These are phyloP conservation scores for Entonaema liquescens DNA, from an alignment of 495 filamentous ascomycete species.

Conservation along the genomic window DNA sequence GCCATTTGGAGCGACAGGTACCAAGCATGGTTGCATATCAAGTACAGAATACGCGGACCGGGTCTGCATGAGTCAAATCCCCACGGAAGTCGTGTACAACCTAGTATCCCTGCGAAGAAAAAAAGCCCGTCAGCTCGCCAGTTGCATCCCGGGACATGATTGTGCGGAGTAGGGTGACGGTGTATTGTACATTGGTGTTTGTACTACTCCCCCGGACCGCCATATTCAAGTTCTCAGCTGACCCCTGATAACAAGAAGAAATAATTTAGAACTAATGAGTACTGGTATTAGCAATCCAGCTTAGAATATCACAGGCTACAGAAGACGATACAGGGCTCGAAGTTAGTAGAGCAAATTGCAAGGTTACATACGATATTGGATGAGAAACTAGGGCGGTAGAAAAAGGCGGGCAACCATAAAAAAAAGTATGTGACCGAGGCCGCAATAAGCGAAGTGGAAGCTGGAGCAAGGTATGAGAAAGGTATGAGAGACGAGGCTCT, in stretches of 20 bases:
- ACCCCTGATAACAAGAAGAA: constrained; percentile 5
- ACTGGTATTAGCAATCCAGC: background rate
- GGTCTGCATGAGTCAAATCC: constrained; percentile 27
- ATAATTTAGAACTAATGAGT: constrained; percentile 15
- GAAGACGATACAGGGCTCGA: background rate
- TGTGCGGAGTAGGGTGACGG: constrained; percentile 27
- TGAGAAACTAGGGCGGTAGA: constrained; percentile 8
- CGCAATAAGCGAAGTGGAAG: constrained; percentile 30
- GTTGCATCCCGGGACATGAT: constrained; percentile 22
- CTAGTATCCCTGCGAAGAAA: constrained; percentile 32
- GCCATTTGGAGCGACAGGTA: constrained; percentile 37
- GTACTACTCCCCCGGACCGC: constrained; percentile 20
- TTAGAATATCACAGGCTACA: background rate
- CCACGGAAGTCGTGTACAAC: constrained; percentile 28
- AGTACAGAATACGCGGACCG: constrained; percentile 29
- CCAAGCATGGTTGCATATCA: constrained; percentile 33
- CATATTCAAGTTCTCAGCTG: constrained; percentile 1
- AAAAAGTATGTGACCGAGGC: constrained; percentile 12
- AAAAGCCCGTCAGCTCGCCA: constrained; percentile 26
- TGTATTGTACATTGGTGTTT: constrained; percentile 11
- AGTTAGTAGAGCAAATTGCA: constrained; percentile 8
- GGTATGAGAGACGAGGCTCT: constrained; percentile 35
- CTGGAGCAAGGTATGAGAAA: constrained; percentile 21
- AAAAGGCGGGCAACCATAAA: constrained; percentile 9
- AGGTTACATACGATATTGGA: constrained; percentile 11